These are phyloP conservation scores for Tuber indicum DNA, from an alignment of 495 filamentous ascomycete species.

Conservation along the genomic window DNA sequence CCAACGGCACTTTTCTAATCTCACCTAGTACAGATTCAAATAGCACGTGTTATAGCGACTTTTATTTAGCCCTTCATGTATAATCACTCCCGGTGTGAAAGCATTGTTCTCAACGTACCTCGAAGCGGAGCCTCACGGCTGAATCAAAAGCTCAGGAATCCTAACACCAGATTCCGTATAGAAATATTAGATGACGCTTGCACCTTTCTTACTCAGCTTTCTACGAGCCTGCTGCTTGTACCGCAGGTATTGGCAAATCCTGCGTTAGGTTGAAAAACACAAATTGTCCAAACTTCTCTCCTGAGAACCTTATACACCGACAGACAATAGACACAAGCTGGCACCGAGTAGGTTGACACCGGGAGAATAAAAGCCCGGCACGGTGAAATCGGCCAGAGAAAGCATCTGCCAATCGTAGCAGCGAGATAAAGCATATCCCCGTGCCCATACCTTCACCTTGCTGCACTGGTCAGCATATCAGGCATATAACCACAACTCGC, in stretches of 20 bases:
- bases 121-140: background rate
- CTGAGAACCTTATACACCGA: background rate
- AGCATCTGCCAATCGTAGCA: background rate
- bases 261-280: background rate
- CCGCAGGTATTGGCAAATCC: background rate
- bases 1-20: background rate
- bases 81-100: background rate
- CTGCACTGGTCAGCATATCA: background rate
- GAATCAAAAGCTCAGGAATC: background rate
- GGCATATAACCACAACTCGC: background rate
- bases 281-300: background rate
- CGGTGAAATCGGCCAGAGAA: background rate
- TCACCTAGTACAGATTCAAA: background rate
- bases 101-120: background rate
- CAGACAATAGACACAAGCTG: background rate
- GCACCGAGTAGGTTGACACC: background rate
- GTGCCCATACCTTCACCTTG: background rate
- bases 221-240: background rate
- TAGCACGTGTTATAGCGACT: background rate
- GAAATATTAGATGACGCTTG: background rate
- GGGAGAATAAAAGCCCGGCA: background rate
- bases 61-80: background rate
- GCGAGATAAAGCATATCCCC: background rate
- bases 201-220: background rate
- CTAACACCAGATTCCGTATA: background rate